Conservation (phyloP, 73 alveolate genomes). For the Paramecium sonneborni region DNA sequence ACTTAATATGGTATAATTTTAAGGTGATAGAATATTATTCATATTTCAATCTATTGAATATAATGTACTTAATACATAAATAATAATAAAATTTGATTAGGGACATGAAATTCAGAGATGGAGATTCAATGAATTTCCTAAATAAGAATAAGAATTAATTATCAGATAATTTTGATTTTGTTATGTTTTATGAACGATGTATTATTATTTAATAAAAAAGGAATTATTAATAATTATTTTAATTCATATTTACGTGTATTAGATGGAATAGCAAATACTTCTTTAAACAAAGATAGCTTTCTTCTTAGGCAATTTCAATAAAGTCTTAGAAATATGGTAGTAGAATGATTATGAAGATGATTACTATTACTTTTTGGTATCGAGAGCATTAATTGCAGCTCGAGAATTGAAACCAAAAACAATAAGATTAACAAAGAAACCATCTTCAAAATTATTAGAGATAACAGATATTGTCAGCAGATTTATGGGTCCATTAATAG, state of each 20-base stretch:
- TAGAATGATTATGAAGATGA: slow-evolving; percentile 24
- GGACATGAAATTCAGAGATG: background rate
- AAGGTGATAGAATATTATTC: background rate
- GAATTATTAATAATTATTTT: background rate
- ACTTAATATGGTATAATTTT: background rate
- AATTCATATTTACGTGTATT: background rate
- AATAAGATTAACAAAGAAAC: background rate
- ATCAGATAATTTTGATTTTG: no score
- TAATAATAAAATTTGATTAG: background rate
- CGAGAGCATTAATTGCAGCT: slow-evolving; percentile 51
- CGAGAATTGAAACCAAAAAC: slow-evolving; percentile 55
- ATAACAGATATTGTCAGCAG: slow-evolving; percentile 28
- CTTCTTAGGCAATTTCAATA: slow-evolving; percentile 26
- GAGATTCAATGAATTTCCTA: background rate
- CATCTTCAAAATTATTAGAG: background rate
- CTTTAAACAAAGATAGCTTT: slow-evolving; percentile 19
- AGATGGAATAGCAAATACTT: slow-evolving; percentile 25
- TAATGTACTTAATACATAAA: background rate
- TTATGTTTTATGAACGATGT: no score
- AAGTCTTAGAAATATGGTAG: slow-evolving; percentile 47
- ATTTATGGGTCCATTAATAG: slow-evolving; percentile 27
- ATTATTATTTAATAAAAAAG: background rate
- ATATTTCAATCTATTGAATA: background rate
- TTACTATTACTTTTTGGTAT: slow-evolving; percentile 29
- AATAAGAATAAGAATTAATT: no score